Percentiles rank a stretch among this genome's conserved stretches.
These are phyloP conservation scores for Zoysia matrella DNA, from an alignment of 202 grass and related monocot species.

Conservation along the genomic window DNA sequence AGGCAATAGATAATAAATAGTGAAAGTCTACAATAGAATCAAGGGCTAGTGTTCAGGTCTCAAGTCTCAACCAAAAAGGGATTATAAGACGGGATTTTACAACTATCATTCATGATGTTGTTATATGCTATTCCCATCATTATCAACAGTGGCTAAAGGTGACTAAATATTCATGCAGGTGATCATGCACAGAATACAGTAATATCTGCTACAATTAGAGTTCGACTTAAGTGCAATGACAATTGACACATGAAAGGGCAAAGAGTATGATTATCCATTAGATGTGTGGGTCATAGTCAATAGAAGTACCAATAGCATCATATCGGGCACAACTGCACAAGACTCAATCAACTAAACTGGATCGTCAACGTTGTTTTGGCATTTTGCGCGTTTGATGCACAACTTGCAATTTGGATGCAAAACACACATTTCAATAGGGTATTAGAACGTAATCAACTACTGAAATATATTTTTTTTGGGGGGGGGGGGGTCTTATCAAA, in stretches of 20 bases:
- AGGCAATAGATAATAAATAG: constrained; percentile 10
- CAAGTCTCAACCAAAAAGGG: background rate
- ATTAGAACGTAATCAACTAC: constrained; percentile 8
- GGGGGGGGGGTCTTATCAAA: background rate
- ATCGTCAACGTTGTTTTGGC: background rate
- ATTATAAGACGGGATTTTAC: background rate
- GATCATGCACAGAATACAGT: background rate
- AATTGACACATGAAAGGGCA: background rate
- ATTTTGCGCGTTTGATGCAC: constrained; percentile 19
- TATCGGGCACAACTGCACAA: background rate
- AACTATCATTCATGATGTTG: background rate
- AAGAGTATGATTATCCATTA: background rate
- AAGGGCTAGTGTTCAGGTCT: background rate
- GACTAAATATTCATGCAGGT: background rate
- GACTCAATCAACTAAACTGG: constrained; percentile 15
- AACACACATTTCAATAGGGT: background rate
- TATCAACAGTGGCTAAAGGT: background rate
- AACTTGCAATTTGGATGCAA: background rate
- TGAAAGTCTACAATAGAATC: constrained; percentile 7
- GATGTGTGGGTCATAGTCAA: background rate
- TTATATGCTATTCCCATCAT: constrained; percentile 2
- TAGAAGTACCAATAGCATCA: background rate
- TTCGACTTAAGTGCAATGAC: constrained; percentile 1
- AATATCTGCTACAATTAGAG: constrained; percentile 10
- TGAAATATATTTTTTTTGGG: background rate